These are phyloP conservation scores for Cenchrus americanus DNA, from an alignment of 176 grass and related monocot species.

Conservation along the genomic window DNA sequence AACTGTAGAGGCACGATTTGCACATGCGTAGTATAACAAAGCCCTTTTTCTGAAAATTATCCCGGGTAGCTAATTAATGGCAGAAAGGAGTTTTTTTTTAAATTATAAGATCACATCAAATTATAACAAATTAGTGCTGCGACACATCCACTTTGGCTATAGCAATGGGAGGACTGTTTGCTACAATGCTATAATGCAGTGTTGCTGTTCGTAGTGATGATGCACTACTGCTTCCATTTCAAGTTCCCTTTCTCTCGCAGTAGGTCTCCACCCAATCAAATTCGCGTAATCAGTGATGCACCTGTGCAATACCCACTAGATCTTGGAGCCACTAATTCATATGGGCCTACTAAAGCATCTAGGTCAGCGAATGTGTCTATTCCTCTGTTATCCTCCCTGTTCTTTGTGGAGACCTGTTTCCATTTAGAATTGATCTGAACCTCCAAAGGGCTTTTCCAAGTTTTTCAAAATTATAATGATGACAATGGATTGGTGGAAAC, in stretches of 20 bases:
- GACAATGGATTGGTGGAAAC: conserved; percentile 10
- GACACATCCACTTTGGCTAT: not conserved
- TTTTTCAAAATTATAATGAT: not conserved
- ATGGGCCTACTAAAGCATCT: conserved; percentile 32
- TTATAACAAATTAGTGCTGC: not conserved
- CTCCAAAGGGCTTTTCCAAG: not conserved
- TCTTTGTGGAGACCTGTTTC: not conserved
- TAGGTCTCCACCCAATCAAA: conserved; percentile 27
- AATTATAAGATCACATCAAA: not conserved
- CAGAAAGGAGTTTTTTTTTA: not conserved
- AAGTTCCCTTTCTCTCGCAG: conserved; percentile 15
- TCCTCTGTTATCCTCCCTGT: conserved; percentile 19
- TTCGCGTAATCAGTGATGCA: conserved; percentile 17
- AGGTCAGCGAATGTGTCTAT: conserved; percentile 34
- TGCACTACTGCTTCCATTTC: conserved; percentile 1
- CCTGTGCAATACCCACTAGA: conserved; percentile 42
- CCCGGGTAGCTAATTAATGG: not conserved
- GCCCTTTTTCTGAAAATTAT: conserved; percentile 4
- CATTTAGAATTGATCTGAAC: not conserved
- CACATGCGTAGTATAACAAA: not conserved
- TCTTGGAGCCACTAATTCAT: conserved; percentile 38
- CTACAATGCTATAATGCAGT: conserved; percentile 18
- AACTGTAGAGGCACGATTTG: not conserved
- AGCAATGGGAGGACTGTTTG: conserved; percentile 32
- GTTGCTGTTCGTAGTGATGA: conserved; percentile 31